Base-by-base conservation (phyloP, 2,329 filamentous ascomycete genomes). In the Diplodia corticola region DNA sequence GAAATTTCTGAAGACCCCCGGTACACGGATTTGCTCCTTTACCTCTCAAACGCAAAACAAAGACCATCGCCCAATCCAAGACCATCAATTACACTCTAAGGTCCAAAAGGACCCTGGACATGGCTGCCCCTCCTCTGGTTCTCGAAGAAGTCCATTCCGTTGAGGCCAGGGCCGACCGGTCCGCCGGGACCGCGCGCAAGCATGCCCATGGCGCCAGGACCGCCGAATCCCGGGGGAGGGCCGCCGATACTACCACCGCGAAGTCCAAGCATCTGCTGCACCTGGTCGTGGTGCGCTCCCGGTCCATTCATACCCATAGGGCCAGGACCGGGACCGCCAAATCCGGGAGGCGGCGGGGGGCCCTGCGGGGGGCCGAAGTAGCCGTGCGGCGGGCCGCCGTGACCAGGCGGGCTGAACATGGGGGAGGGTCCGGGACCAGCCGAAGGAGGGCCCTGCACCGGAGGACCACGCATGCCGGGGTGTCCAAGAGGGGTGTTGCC, bases 401-500 rank as follows among this genome's bases (percentile, higher is more conserved):
- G 64, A 3, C 54, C 44, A 3, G 40, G 53, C 10, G 57, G 57
- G 44, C 57, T 57, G 33, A 53, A 66, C 64, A 66, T 66, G 6
- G 40, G 40, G 9, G 55, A 20, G 15, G 64, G 64, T 3, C 60
- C 60, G n/a, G 60, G 46, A 30, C 46, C 60, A 20, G 60, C 46
- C 28, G 46, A 51, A n/a, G 33, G 26, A 1, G 55, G 64, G 5
- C 50, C 67, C 64, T 22, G 70, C 69, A 69, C 77, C 72, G 66
- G 64, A 54, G 63, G 63, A 37, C 70, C 73, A 35, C 73, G 70
- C 59, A 77, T 75, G 30, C 76, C 76, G 37, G 76, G 77, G 63
- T 77, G 76, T 4, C 75, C 75, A 53, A 78, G 71, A 6, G 77
- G 77, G 5, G 77, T 78, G 69, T 76, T 77, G 9, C 75, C 76